Evolutionary conservation across 2,329 filamentous ascomycete genomes (phyloP), one percentile per base, ranked within the genome.

Genomic region (Zasmidium angulare): DNA sequence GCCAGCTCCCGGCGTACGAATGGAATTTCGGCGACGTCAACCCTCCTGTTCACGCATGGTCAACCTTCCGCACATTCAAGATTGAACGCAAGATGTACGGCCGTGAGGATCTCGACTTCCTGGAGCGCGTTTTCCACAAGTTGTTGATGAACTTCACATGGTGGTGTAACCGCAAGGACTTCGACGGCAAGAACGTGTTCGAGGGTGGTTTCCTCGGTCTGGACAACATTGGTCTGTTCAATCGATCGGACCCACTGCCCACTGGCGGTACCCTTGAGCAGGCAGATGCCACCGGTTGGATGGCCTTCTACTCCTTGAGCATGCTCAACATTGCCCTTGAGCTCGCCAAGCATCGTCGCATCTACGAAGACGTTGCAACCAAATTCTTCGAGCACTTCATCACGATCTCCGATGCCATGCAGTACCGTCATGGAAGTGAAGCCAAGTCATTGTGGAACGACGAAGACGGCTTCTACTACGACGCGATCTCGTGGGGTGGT

Each of bases 331-430:
- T 98, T 71, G 88, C 93, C 14, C 84, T 98, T 12, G 95, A 98
- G 78, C 83, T 98, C 66, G 93, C 93, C 60, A 98, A 98, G 79
- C 91, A 97, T 74, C 88, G 95, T 49, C 88, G 93, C 46, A 96
- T 89, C 58, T 98, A 98, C 75, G 93, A 98, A 79, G 93, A 98
- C 71, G 88, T 98, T 79, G 93, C 93, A 1, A 96, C 92, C 53
- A 98, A 98, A 77, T 98, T 98, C 81, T 98, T 98, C 70, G 95
- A 98, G 79, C 95, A 98, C 72, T 98, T 98, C 77, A 90, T 98
- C 71, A 88, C 97, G 75, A 98, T 98, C 75, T 96, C 91, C 71
- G 95, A 98, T 78, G 95, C 93, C 59, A 97, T 98, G 93, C 82
- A 89, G 83, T 77, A 85, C 82, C 69, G 91, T 78, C 68, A 82